A percentile compares a stretch with the other conserved stretches of the same genome.
phyloP scores from a whole-genome alignment of 805 yeast species.

The Isabelozyma gotoi region DNA sequence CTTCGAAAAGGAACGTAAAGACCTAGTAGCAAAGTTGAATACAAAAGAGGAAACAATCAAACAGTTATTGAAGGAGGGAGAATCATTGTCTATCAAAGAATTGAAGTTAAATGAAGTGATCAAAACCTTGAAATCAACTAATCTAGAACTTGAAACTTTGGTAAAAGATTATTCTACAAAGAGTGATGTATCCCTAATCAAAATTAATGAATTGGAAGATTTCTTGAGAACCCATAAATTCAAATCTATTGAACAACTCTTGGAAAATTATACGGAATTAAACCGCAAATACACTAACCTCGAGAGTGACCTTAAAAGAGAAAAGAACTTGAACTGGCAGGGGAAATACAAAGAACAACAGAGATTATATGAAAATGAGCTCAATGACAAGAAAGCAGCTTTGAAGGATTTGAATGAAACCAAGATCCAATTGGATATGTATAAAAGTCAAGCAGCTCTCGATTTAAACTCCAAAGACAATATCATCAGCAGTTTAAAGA shows the following conservation, averaged over 20 bases:
- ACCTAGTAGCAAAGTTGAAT: slow-evolving; percentile 28
- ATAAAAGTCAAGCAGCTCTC: slow-evolving; percentile 27
- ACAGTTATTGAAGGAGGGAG: slow-evolving; percentile 74
- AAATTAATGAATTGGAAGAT: slow-evolving; percentile 40
- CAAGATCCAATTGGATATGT: slow-evolving; percentile 32
- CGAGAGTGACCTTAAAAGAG: slow-evolving; percentile 14
- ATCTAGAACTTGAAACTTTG: slow-evolving; percentile 28
- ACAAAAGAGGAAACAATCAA: slow-evolving; percentile 63
- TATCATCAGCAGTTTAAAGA: slow-evolving; percentile 28
- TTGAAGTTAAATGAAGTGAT: slow-evolving; percentile 64
- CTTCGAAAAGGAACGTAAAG: slow-evolving; percentile 9
- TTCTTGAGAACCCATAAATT: slow-evolving; percentile 25
- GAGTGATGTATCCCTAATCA: slow-evolving; percentile 27
- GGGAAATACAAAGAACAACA: slow-evolving; percentile 23
- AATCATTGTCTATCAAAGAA: slow-evolving; percentile 68
- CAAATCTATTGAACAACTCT: slow-evolving; percentile 26
- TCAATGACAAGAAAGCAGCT: slow-evolving; percentile 15
- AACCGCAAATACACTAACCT: slow-evolving; percentile 11
- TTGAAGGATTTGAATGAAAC: slow-evolving; percentile 27
- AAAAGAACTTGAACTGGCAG: slow-evolving; percentile 21
- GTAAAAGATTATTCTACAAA: slow-evolving; percentile 28
- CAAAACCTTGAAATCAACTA: slow-evolving; percentile 50
- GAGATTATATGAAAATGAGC: slow-evolving; percentile 20
- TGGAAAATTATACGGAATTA: slow-evolving; percentile 15
- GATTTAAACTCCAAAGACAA: slow-evolving; percentile 33